A percentile compares a stretch with the other conserved stretches of the same genome.
Evolutionary conservation across 1,284 basidiomycete species (phyloP).

Genomic region (Malassezia equina): DNA sequence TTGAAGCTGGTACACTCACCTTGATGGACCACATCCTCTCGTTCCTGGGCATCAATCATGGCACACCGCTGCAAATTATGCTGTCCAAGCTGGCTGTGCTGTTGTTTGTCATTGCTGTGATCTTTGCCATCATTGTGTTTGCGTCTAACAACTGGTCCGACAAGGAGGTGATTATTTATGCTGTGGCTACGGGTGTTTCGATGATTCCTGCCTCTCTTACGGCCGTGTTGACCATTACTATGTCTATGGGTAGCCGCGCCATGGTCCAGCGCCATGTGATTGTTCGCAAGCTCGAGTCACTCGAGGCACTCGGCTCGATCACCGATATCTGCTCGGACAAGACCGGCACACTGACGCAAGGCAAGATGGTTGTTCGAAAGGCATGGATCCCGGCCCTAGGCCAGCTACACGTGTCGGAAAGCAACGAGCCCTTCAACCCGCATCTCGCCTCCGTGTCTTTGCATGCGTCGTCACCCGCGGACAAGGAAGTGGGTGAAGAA

Average conservation of each 20-base stretch:
- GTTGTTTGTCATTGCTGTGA: conserved; percentile 41
- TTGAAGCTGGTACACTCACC: conserved; percentile 48
- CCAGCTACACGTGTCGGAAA: conserved; percentile 36
- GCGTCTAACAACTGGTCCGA: conserved; percentile 47
- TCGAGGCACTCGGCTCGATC: conserved; percentile 44
- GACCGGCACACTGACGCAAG: conserved; percentile 46
- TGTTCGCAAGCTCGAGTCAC: conserved; percentile 51
- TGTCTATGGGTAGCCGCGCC: conserved; percentile 54
- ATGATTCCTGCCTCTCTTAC: conserved; percentile 53
- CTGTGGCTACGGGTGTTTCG: conserved; percentile 54
- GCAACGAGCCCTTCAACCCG: conserved; percentile 45
- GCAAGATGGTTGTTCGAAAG: conserved; percentile 43
- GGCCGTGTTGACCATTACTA: conserved; percentile 47
- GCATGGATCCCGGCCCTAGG: conserved; percentile 43
- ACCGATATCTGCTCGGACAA: conserved; percentile 48
- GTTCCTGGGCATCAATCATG: conserved; percentile 48
- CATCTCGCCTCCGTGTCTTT: conserved; percentile 49
- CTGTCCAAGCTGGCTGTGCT: conserved; percentile 47
- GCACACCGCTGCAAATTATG: conserved; percentile 48
- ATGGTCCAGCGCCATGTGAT: conserved; percentile 56
- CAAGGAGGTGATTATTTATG: conserved; percentile 46
- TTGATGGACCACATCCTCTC: conserved; percentile 44
- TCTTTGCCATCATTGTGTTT: conserved; percentile 49
- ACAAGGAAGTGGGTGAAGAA: conserved; percentile 37
- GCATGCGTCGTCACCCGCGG: neutral